phyloP scores from a whole-genome alignment of 1,284 basidiomycete species.

The Phenoliferia sp. region DNA sequence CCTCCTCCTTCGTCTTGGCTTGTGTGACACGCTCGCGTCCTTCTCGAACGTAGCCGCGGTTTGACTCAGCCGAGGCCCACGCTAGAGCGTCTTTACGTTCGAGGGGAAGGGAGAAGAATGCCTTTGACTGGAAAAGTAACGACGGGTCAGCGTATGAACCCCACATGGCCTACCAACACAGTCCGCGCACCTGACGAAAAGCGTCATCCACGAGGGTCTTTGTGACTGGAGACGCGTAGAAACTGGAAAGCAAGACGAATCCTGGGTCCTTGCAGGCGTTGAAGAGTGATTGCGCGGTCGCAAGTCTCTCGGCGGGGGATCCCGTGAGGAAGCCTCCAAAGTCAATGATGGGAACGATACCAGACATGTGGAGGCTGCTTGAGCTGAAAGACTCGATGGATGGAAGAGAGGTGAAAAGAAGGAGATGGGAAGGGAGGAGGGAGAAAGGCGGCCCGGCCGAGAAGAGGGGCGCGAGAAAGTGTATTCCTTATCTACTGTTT shows the following conservation, averaged over 20 bases:
- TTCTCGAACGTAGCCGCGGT: constrained; percentile 71
- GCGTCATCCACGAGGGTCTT: constrained; percentile 52
- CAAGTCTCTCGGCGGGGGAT: constrained; percentile 54
- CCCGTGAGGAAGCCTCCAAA: constrained; percentile 62
- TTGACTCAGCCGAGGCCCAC: constrained; percentile 59
- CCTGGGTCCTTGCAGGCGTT: constrained; percentile 64
- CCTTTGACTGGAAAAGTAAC: constrained; percentile 52
- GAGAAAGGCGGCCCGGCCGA: no score
- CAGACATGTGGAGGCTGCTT: constrained; percentile 33
- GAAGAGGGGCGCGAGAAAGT: no score
- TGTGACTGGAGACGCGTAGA: constrained; percentile 57
- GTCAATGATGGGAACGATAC: constrained; percentile 62
- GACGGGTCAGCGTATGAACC: not conserved
- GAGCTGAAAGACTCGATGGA: no score
- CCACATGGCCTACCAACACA: not conserved
- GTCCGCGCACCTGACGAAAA: constrained; percentile 53
- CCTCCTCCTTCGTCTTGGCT: constrained; percentile 58
- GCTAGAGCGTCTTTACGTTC: constrained; percentile 55
- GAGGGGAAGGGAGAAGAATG: constrained; percentile 64
- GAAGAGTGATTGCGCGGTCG: constrained; percentile 64
- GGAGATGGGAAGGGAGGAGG: no score
- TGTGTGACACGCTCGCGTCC: constrained; percentile 77
- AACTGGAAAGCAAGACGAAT: constrained; percentile 34
- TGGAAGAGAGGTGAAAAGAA: no score
- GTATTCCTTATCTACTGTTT: no score